Evolutionary conservation across 257 asterid genomes (phyloP).

Genomic region (Gentiana dahurica): DNA sequence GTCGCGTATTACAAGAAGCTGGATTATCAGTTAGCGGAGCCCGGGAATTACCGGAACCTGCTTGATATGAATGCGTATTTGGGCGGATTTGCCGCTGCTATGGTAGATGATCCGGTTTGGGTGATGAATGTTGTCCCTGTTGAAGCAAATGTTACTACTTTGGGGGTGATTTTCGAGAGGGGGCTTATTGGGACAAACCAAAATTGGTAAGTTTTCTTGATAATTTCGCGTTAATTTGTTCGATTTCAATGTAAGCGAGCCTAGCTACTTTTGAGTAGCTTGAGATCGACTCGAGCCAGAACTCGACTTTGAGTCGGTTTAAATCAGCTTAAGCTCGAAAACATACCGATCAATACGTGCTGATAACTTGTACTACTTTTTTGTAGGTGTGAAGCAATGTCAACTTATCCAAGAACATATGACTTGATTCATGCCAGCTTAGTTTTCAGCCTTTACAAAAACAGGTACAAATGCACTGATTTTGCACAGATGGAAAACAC

Average conservation of each 20-base stretch:
- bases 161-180: constrained; percentile 79
- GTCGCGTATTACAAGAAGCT: constrained; percentile 55
- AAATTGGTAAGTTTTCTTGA: constrained; percentile 42
- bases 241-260: too few relatives aligned
- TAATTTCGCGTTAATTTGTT: neutral
- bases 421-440: constrained; percentile 83
- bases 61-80: constrained; percentile 81
- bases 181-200: constrained; percentile 88
- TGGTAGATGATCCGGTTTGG: constrained; percentile 73
- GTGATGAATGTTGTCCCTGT: constrained; percentile 73
- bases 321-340: too few relatives aligned
- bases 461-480: constrained; percentile 29
- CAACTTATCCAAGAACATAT: constrained; percentile 86
- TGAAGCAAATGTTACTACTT: constrained; percentile 45
- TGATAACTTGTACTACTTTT: neutral
- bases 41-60: constrained; percentile 74
- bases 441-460: constrained; percentile 58
- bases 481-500: neutral
- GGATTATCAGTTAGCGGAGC: constrained; percentile 66
- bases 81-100: constrained; percentile 96
- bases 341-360: neutral
- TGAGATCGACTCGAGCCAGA: too few relatives aligned
- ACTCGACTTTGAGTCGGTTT: too few relatives aligned
- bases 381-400: constrained; percentile 90
- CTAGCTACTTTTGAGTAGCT: too few relatives aligned